Percentiles rank a stretch among this genome's conserved stretches.
phyloP scores from a whole-genome alignment of 1,284 basidiomycete genomes.

The Cystodermella granulosa region DNA sequence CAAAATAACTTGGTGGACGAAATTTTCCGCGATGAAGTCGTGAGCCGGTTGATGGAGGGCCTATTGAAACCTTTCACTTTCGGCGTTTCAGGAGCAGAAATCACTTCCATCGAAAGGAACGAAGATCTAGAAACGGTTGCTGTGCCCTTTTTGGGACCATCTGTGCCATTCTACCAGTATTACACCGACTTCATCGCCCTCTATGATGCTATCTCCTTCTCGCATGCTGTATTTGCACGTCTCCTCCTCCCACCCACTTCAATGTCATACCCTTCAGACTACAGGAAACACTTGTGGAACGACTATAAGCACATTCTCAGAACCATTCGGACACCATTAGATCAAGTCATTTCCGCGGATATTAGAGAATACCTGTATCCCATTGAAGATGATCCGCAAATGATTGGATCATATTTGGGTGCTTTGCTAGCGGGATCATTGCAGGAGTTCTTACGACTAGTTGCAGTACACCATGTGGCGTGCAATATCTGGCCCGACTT shows the following conservation, averaged over 20 bases:
- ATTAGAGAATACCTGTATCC: slow-evolving; percentile 68
- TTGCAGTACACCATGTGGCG: slow-evolving; percentile 80
- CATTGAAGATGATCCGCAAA: slow-evolving; percentile 59
- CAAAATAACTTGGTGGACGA: slow-evolving; percentile 55
- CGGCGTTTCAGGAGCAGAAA: slow-evolving; percentile 16
- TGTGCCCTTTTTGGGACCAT: slow-evolving; percentile 56
- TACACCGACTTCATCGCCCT: slow-evolving; percentile 88
- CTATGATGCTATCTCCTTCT: slow-evolving; percentile 88
- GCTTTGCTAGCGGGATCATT: slow-evolving; percentile 46
- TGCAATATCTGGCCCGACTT: slow-evolving; percentile 70
- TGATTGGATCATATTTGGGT: slow-evolving; percentile 60
- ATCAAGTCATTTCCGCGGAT: slow-evolving; percentile 46
- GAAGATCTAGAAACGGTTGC: slow-evolving; percentile 62
- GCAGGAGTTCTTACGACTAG: slow-evolving; percentile 60
- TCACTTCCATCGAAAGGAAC: slow-evolving; percentile 15
- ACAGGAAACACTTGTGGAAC: slow-evolving; percentile 79
- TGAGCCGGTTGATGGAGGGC: slow-evolving; percentile 56
- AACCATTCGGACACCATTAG: slow-evolving; percentile 51
- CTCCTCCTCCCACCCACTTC: slow-evolving; percentile 75
- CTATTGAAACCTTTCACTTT: slow-evolving; percentile 57
- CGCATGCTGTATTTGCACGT: slow-evolving; percentile 69
- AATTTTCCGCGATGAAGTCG: slow-evolving; percentile 63
- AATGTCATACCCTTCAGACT: slow-evolving; percentile 77
- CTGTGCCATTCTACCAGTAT: slow-evolving; percentile 86
- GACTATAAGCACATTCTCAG: slow-evolving; percentile 64